Conservation (phyloP, 352 stramenopile species). For the Phytophthora pluvialis region DNA sequence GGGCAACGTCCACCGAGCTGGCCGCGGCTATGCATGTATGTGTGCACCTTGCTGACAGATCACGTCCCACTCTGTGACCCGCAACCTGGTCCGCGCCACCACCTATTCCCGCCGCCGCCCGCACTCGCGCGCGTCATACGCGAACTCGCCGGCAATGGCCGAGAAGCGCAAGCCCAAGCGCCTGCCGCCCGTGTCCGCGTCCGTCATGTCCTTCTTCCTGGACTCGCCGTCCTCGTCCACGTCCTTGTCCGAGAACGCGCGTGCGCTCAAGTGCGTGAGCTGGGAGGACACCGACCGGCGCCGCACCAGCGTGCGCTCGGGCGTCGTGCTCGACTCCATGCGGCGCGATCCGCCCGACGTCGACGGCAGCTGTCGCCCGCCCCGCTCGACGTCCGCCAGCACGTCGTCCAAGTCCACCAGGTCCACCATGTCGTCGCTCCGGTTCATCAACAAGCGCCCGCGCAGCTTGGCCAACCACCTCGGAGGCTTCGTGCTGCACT, state of each 20-base stretch:
- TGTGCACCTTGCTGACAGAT: constrained; percentile 16
- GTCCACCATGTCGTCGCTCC: constrained; percentile 18
- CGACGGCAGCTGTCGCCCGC: constrained; percentile 2
- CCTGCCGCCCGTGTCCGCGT: constrained; percentile 15
- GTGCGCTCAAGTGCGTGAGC: constrained; percentile 20
- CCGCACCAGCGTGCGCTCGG: constrained; percentile 27
- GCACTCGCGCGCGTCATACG: constrained; percentile 8
- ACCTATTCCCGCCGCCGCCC: constrained; percentile 1
- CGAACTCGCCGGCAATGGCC: constrained; percentile 26
- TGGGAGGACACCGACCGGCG: constrained; percentile 23
- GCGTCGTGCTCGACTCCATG: constrained; percentile 27
- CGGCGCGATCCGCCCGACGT: constrained; percentile 15
- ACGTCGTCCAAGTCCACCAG: constrained; percentile 19
- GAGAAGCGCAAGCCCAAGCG: constrained; percentile 9
- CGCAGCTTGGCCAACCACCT: constrained; percentile 48
- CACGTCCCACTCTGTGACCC: constrained; percentile 18
- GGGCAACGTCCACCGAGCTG: too few species aligned
- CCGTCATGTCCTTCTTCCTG: constrained; percentile 41
- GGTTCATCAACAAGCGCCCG: constrained; percentile 26
- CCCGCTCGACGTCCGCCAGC: constrained; percentile 29
- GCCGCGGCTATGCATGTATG: constrained; percentile 9
- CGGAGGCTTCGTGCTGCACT: constrained; percentile 64
- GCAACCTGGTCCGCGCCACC: constrained; percentile 10
- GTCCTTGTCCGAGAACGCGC: constrained; percentile 24
- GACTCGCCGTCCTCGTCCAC: constrained; percentile 29